Conservation (phyloP, 441 rosid species). For the Brassica hybrid region DNA sequence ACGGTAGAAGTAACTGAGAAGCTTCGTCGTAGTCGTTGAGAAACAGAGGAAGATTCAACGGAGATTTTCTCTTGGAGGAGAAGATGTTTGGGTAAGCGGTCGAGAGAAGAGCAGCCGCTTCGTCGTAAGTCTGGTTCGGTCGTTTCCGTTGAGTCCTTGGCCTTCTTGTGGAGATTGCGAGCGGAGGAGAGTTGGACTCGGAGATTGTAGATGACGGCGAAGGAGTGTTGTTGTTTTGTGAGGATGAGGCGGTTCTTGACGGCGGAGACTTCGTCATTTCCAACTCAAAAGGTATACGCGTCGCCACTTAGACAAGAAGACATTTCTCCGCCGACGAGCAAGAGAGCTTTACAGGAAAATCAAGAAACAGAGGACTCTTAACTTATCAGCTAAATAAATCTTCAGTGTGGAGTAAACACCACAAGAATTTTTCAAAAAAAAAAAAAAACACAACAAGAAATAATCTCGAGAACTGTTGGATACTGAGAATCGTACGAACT, state of each 20-base stretch:
- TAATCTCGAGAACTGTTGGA: background rate
- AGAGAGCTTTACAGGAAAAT: too few relatives aligned
- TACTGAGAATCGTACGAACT: slow-evolving; percentile 14
- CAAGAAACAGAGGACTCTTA: background rate
- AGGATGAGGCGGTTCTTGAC: slow-evolving; percentile 19
- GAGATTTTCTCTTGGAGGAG: slow-evolving; percentile 33
- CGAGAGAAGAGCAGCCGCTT: slow-evolving; percentile 83
- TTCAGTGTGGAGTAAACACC: too few relatives aligned
- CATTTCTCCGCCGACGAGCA: slow-evolving; percentile 23
- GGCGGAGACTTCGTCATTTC: slow-evolving; percentile 36
- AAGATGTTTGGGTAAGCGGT: slow-evolving; percentile 73
- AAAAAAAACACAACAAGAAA: background rate
- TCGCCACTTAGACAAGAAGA: slow-evolving; percentile 66
- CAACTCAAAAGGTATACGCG: slow-evolving; percentile 56
- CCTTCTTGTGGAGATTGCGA: slow-evolving; percentile 70
- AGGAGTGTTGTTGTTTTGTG: slow-evolving; percentile 36
- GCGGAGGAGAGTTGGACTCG: slow-evolving; percentile 64
- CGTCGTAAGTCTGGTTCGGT: slow-evolving; percentile 80
- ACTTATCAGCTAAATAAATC: background rate
- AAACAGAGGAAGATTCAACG: background rate
- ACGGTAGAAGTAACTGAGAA: slow-evolving; percentile 59
- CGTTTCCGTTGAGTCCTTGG: slow-evolving; percentile 73
- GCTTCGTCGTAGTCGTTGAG: slow-evolving; percentile 41
- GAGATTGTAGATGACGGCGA: slow-evolving; percentile 75
- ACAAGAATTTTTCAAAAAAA: too few relatives aligned